Evolutionary conservation across 768 basidiomycete genomes (phyloP), one percentile per base, ranked within the genome.

Genomic region (Rhizopogon vinicolor): DNA sequence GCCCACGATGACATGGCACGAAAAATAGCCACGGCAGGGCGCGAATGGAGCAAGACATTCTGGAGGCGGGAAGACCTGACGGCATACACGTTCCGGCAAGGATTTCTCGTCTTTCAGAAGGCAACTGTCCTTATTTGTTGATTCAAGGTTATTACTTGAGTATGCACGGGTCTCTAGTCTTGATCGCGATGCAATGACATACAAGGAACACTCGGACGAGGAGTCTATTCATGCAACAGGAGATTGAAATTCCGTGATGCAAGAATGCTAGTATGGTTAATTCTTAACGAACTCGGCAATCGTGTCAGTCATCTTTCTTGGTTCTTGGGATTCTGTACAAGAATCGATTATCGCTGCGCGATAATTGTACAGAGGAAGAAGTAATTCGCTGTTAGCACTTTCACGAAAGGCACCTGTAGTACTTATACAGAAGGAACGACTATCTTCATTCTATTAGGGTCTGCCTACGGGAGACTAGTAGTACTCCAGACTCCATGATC

Each of bases 31-130:
- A 53, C 65, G 3, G 74, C 78, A 0, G 86, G 88, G 0, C 71
- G 76, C 35, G 68, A 74, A 25, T 88, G 86, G 86, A 84, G 80
- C 54, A 63, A 70, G 54, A 66, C 54, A 2, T 83, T 75, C 65
- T 88, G 85, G 85, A 73, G 85, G 44, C 73, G 67, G 55, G 81
- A 85, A 60, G 86, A 87, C 61, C 63, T 85, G 69, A 72, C 72
- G 5, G 80, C 83, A 1, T 86, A 86, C 61, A 68, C 78, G 51
- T 85, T 80, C 60, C 70, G 84, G 83, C 84, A 54, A 25, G 42
- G 74, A 62, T 33, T 46, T 41, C 35, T 56, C 39, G 22, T n/a
- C 10, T 12, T 31, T 12, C 9, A 9, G 51, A 28, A 41, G 16
- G 7, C 41, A 46, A 31, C 37, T 44, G 13, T 9, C 7, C 22